These are phyloP conservation scores for Pichia norvegensis DNA, from an alignment of 1,139 yeast species.

Conservation along the genomic window DNA sequence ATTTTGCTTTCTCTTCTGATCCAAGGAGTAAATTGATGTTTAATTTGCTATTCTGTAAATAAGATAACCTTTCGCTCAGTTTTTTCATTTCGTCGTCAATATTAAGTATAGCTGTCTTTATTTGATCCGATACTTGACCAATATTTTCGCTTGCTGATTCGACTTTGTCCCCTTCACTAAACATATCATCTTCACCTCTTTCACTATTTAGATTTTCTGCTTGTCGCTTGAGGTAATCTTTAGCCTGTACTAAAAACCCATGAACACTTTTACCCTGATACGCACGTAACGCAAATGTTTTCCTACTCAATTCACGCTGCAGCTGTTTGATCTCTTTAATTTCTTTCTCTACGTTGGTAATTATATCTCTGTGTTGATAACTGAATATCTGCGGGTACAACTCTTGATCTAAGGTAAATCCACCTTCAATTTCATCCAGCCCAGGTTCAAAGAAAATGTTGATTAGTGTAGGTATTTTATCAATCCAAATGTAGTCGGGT, in stretches of 20 bases:
- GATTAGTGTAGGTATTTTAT: slow-evolving; percentile 32
- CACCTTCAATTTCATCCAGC: slow-evolving; percentile 30
- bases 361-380: slow-evolving; percentile 16
- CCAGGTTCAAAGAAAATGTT: slow-evolving; percentile 31
- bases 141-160: slow-evolving; percentile 12
- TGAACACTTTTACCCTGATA: slow-evolving; percentile 29
- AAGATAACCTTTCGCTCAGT: neutral
- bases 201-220: neutral
- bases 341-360: slow-evolving; percentile 21
- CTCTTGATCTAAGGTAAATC: slow-evolving; percentile 29
- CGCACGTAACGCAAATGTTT: slow-evolving; percentile 25
- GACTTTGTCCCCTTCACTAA: slow-evolving; percentile 12
- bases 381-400: slow-evolving; percentile 43
- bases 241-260: slow-evolving; percentile 3
- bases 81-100: slow-evolving; percentile 9
- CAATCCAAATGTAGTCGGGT: slow-evolving; percentile 26
- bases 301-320: slow-evolving; percentile 9
- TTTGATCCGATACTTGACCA: slow-evolving; percentile 7
- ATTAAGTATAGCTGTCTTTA: slow-evolving; percentile 16
- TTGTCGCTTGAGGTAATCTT: slow-evolving; percentile 1
- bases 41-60: slow-evolving; percentile 11
- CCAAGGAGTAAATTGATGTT: slow-evolving; percentile 24
- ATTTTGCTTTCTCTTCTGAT: slow-evolving; percentile 11
- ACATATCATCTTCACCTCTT: neutral
- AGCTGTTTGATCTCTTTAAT: slow-evolving; percentile 6